Conservation (phyloP, 179 eudicot genomes). For the Dionaea muscipula region DNA sequence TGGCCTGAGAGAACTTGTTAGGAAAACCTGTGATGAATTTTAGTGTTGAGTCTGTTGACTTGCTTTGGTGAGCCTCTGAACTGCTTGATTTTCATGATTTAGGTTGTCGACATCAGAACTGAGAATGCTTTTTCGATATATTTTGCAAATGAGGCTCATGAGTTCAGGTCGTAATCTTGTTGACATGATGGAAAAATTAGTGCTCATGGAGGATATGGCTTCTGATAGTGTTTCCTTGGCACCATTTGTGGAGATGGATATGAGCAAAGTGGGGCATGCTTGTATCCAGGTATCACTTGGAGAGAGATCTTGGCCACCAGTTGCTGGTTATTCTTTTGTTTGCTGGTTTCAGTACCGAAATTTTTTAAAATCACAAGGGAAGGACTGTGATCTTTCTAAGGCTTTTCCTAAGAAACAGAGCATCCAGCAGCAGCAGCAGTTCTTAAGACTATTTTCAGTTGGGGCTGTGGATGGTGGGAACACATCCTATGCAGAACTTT, state of each 20-base stretch:
- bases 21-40: too few species aligned
- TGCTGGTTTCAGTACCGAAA: conserved; percentile 96
- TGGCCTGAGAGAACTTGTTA: too few species aligned
- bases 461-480: conserved; percentile 65
- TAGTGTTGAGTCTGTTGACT: background rate
- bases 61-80: conserved; percentile 3
- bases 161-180: conserved; percentile 62
- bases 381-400: conserved; percentile 43
- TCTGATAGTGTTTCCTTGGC: conserved; percentile 73
- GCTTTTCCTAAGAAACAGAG: conserved; percentile 33
- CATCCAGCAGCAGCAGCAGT: conserved; percentile 32
- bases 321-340: conserved; percentile 97
- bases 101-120: conserved; percentile 87
- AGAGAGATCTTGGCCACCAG: conserved; percentile 99
- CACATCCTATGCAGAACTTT: conserved; percentile 79
- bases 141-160: conserved; percentile 65
- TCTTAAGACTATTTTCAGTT: conserved; percentile 85
- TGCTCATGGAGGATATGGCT: conserved; percentile 62
- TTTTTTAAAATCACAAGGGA: conserved; percentile 50
- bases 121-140: conserved; percentile 65
- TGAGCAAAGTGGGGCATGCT: conserved; percentile 93
- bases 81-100: conserved; percentile 16
- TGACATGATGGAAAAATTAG: conserved; percentile 87
- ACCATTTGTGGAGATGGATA: conserved; percentile 95
- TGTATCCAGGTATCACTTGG: conserved; percentile 89